Conservation (phyloP, 306 rosid genomes). For the Astragalus membranaceus region DNA sequence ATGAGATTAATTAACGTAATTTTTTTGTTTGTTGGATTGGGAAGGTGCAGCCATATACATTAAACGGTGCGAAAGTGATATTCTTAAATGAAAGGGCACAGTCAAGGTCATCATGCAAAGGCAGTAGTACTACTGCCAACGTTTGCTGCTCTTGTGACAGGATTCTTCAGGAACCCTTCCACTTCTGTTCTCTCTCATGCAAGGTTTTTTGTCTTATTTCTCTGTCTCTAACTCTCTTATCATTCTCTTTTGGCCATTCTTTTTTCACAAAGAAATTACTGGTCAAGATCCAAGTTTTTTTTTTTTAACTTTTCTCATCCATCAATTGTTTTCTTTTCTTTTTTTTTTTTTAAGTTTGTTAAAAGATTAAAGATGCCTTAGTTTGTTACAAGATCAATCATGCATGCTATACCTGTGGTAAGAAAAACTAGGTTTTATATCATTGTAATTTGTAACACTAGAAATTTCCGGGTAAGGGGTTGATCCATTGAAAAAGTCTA, state of each 20-base stretch:
- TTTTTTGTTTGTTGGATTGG: too few species aligned
- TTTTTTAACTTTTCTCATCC: not conserved
- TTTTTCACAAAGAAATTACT: not conserved
- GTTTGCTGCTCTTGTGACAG: constrained; percentile 76
- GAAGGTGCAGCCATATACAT: constrained; percentile 62
- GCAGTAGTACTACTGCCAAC: constrained; percentile 58
- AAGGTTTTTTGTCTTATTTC: constrained; percentile 43
- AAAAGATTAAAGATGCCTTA: too few species aligned
- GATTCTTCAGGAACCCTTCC: constrained; percentile 86
- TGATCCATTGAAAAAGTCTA: not conserved
- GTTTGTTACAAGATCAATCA: too few species aligned
- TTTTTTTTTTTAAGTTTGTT: too few species aligned
- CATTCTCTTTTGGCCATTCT: not conserved
- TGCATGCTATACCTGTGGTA: too few species aligned
- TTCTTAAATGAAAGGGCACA: constrained; percentile 89
- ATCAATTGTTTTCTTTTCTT: too few species aligned
- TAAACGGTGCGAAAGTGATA: constrained; percentile 85
- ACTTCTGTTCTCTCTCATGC: constrained; percentile 93
- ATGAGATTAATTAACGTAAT: too few species aligned
- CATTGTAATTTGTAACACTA: not conserved
- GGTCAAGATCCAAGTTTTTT: not conserved
- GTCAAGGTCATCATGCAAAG: constrained; percentile 36
- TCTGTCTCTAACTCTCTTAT: not conserved
- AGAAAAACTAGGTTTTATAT: not conserved
- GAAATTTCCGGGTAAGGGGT: not conserved